Base-by-base conservation (phyloP, 306 rosid species). In the Dalbergia oliveri region DNA sequence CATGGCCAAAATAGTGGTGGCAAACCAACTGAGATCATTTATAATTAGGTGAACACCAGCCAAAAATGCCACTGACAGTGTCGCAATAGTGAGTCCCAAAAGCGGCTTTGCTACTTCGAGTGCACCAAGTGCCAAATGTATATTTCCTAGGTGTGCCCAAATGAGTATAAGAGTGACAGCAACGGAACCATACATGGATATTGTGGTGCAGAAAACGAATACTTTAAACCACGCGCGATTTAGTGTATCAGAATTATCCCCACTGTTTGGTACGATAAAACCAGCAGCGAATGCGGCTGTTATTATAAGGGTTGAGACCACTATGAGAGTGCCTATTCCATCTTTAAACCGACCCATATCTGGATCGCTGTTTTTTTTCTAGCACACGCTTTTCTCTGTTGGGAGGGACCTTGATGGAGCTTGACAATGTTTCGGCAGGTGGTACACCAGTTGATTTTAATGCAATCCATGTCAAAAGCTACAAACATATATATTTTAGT, bases 151-250 rank as follows among this genome's bases (percentile, higher is more conserved):
- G 14, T 45, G 65, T 0, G 83, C 65, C 82, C 79, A 80, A 0
- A 84, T 44, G 51, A 74, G 84, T 3, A 66, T 50, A 9, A 70
- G 65, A 6, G 69, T 76, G 8, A 71, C 73, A 21, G 35, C 12
- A 7, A 84, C 50, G 8, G 79, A 57, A 72, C 82, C 67, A 11
- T 53, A 80, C 79, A 76, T 70, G 0, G 88, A 83, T n/a, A 84
- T 57, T 23, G 79, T 75, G 15, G 54, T 56, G 21, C 75, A 69
- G 2, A 76, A 44, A 11, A 80, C 18, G 49, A 64, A 70, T n/a
- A 33, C 33, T 11, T 70, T 31, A 14, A 75, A 84, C 21, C 33
- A 4, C 61, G 0, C 6, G 6, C 37, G 1, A 4, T 54, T 21
- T 4, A 80, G 19, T 1, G 6, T 4, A 2, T 54, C 73, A 12